Base-by-base conservation (phyloP, 192 early-diverging fungal species). In the Umbelopsis isabellina region DNA sequence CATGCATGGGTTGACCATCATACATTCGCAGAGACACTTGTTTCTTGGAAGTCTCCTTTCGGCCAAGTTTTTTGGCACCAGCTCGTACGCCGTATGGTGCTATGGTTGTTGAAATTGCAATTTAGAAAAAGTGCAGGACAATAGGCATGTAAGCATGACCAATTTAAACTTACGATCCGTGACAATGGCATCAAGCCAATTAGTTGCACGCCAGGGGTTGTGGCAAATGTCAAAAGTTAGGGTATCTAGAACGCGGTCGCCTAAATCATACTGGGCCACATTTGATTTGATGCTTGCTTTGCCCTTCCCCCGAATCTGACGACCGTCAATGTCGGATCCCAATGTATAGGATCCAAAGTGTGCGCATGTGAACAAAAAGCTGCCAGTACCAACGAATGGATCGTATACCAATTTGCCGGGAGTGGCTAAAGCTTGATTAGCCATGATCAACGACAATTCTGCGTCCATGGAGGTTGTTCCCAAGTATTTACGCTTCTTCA, bases 381-480 rank as follows among this genome's bases (percentile, higher is more conserved):
- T 92, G 25, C 94, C 96, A 0, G 97, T 99, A 8, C 97, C 97
- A 0, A 97, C 95, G 86, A 98, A 99, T 23, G 97, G 97, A 79
- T 99, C 97, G 58, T 97, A 90, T 4, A 97, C 87, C 2, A 98
- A 74, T 33, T 89, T 84, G 15, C 94, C 94, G 18, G 86, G 83
- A 6, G 77, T 69, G 33, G 82, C 89, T 53, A 95, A 78, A 9
- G 93, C 97, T 77, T 93, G 91, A 70, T 99, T 99, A 2, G 95
- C 93, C 95, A 97, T 97, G 45, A 99, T 85, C 35, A 99, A 79
- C 1, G 96, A 98, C 49, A 99, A 81, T 79, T 99, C 95, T 9
- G 97, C 95, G 76, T 99, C 97, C 97, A 99, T 99, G 30, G 92
- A 91, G 1, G 97, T 99, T 35, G 91, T 99, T 30, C 97, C 97